Evolutionary conservation across 2,329 filamentous ascomycete genomes (phyloP), one percentile per base, ranked within the genome.

Genomic region (Epichloe bromicola): DNA sequence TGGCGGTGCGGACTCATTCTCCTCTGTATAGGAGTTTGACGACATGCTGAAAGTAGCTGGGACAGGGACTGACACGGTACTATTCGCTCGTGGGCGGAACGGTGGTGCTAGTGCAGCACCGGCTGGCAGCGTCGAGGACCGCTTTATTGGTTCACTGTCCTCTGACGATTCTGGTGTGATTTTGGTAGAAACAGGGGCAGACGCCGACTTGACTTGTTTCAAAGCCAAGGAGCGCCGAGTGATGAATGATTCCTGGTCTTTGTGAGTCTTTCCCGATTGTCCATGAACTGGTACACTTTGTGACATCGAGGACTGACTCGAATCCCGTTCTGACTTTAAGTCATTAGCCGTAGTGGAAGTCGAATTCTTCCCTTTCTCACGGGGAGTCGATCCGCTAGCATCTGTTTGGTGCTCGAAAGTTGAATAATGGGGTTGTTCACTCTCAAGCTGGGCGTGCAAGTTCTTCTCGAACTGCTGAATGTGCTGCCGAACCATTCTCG

Each of bases 401-500:
- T 59, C 57, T 7, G 59, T 56, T 15, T 56, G 59, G 41, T 59
- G 56, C 23, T 67, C 61, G 33, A 57, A 36, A 50, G 67, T 70
- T 33, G 69, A 66, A 52, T 73, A 72, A 48, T 72, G 63, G 7
- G 56, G 56, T 10, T 68, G 66, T 57, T 80, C 77, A 49, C 68
- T 69, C 15, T 65, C 65, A 3, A 72, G 58, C 55, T 80, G 75
- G 15, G 60, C 60, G 42, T 71, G 63, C 37, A 72, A 63, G 19
- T 69, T 69, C 30, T 63, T 63, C 57, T 79, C 74, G 52, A 81
- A 79, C 42, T 73, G 67, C 26, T 66, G 61, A 51, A 81, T 73
- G 34, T 71, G 70, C 20, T 67, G 62, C n/a, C 67, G 64, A 52
- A 78, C 60, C 37, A 66, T 60, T 37, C 66, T 59, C 3, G 67